Evolutionary conservation across 2,329 filamentous ascomycete genomes (phyloP).

Genomic region (Dactylellina sp.): DNA sequence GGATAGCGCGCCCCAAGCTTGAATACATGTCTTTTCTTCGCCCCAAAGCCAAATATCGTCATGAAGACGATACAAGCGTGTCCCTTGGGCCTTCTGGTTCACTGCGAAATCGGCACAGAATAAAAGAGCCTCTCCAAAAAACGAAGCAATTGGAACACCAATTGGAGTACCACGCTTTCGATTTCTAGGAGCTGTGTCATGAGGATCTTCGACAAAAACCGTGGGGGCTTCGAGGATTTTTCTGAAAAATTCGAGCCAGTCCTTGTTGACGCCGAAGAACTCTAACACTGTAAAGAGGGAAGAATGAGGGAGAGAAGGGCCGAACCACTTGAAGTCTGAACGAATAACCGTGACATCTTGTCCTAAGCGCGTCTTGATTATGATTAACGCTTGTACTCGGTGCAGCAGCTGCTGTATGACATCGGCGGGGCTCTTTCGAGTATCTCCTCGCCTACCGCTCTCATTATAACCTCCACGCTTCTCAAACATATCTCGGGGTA

Average conservation of each 20-base stretch:
- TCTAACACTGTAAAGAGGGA: conserved; percentile 70
- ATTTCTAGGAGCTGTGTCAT: conserved; percentile 64
- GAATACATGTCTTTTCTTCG: conserved; percentile 66
- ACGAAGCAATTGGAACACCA: conserved; percentile 71
- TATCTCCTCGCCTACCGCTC: conserved; percentile 60
- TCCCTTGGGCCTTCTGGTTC: conserved; percentile 70
- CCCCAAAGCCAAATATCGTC: conserved; percentile 78
- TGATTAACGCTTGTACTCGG: conserved; percentile 69
- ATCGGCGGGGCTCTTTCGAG: conserved; percentile 65
- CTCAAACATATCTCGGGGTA: conserved; percentile 65
- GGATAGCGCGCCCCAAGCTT: conserved; percentile 72
- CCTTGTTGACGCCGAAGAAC: conserved; percentile 71
- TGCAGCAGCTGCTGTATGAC: conserved; percentile 71
- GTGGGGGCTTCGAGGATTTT: conserved; percentile 72
- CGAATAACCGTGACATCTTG: conserved; percentile 68
- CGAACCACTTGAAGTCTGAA: conserved; percentile 72
- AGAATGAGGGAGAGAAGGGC: conserved; percentile 71
- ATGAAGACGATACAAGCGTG: conserved; percentile 72
- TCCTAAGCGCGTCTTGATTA: conserved; percentile 10
- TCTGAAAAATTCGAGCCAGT: conserved; percentile 72
- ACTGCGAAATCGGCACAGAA: conserved; percentile 76
- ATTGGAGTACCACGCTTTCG: conserved; percentile 72
- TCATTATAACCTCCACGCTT: conserved; percentile 65
- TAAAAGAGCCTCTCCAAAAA: conserved; percentile 72
- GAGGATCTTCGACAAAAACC: conserved; percentile 70